Conservation (phyloP, 208 protist species). For the Crithidia mellificae region DNA sequence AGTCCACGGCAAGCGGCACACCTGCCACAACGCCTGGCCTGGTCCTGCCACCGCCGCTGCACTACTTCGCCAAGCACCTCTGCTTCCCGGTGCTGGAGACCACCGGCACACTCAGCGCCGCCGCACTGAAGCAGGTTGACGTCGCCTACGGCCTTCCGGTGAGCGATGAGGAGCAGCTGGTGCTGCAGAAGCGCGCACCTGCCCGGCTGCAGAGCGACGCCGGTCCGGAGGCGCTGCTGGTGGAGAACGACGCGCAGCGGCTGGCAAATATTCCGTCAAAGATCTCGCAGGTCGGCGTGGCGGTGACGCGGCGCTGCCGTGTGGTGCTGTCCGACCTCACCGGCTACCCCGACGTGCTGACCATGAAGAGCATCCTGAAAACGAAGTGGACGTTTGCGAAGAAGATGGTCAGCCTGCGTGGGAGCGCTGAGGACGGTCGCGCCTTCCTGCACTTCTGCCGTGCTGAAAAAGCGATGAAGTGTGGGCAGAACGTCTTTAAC, state of each 20-base stretch:
- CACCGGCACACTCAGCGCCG: conserved; percentile 43
- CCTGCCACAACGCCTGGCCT: conserved; percentile 46
- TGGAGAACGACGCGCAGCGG: conserved; percentile 84
- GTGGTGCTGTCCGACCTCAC: conserved; percentile 76
- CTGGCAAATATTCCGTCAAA: conserved; percentile 87
- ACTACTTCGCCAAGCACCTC: conserved; percentile 64
- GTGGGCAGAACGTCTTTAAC: conserved; percentile 69
- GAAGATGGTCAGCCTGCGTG: conserved; percentile 77
- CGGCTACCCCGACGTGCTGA: conserved; percentile 64
- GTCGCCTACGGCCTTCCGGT: conserved; percentile 82
- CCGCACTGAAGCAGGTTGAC: conserved; percentile 49
- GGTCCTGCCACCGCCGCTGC: conserved; percentile 66
- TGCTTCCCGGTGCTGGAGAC: conserved; percentile 76
- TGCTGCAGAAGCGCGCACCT: conserved; percentile 69
- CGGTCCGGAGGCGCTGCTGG: conserved; percentile 53
- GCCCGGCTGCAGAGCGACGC: conserved; percentile 56
- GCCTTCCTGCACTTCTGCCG: conserved; percentile 72
- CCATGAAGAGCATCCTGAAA: conserved; percentile 65
- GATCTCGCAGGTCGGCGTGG: conserved; percentile 33
- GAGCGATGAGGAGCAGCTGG: conserved; percentile 67
- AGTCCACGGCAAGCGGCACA: neutral
- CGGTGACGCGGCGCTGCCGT: conserved; percentile 44
- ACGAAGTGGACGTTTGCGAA: conserved; percentile 72
- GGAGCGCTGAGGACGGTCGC: conserved; percentile 55
- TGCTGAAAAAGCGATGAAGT: conserved; percentile 76